phyloP scores from a whole-genome alignment of 371 early-diverging fungal genomes.

The Umbelopsis sp. region DNA sequence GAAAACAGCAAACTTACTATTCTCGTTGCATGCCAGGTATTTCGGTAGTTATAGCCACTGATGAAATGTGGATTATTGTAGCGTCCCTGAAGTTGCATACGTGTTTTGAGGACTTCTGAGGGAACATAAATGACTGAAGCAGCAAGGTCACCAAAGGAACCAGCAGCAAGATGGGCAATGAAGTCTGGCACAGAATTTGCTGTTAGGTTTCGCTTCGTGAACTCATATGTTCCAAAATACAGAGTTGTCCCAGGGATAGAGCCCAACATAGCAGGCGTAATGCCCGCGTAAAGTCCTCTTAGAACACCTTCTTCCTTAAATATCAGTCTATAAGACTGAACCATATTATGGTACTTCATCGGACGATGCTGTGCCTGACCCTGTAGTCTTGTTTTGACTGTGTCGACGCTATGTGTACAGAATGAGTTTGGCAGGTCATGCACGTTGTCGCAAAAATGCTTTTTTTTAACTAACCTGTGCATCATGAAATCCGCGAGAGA shows the following conservation, averaged over 20 bases:
- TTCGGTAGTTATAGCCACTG: constrained; percentile 76
- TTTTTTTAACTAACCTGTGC: constrained; percentile 60
- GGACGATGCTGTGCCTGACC: constrained; percentile 62
- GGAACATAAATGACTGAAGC: constrained; percentile 81
- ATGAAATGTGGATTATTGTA: constrained; percentile 79
- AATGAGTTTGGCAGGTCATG: neutral
- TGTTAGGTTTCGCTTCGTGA: constrained; percentile 66
- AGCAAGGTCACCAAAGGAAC: constrained; percentile 73
- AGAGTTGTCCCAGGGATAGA: constrained; percentile 71
- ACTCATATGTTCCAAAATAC: constrained; percentile 81
- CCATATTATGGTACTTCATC: constrained; percentile 65
- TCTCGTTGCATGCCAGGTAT: constrained; percentile 72
- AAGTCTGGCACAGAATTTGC: constrained; percentile 61
- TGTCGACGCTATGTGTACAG: constrained; percentile 60
- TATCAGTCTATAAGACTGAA: constrained; percentile 68
- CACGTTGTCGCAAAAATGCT: too few relatives aligned
- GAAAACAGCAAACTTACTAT: constrained; percentile 44
- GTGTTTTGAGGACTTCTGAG: constrained; percentile 79
- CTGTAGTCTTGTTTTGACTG: constrained; percentile 79
- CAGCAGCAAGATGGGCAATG: constrained; percentile 70
- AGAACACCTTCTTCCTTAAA: constrained; percentile 70
- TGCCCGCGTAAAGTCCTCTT: constrained; percentile 75
- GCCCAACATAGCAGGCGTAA: constrained; percentile 76
- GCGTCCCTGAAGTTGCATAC: constrained; percentile 81
- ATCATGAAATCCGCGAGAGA: constrained; percentile 72